Conservation (phyloP, 495 filamentous ascomycete genomes). For the Aspergillus indologenus region DNA sequence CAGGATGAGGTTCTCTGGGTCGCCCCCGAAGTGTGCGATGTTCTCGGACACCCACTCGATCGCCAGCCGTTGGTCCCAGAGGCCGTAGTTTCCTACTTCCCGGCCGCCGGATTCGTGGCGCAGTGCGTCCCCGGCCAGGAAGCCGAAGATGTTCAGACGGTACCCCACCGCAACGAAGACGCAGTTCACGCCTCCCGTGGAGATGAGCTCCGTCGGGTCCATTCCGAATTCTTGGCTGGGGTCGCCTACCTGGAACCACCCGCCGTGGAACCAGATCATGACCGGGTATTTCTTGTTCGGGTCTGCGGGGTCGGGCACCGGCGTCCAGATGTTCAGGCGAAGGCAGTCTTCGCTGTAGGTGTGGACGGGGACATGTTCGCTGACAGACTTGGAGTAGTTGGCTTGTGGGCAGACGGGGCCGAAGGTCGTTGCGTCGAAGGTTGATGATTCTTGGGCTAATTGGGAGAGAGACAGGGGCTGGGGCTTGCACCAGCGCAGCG, state of each 20-base stretch:
- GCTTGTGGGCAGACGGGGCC: slow-evolving; percentile 47
- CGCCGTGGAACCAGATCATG: slow-evolving; percentile 52
- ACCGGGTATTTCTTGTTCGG: slow-evolving; percentile 48
- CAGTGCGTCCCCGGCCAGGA: slow-evolving; percentile 47
- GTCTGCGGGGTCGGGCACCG: slow-evolving; percentile 21
- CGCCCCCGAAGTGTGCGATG: slow-evolving; percentile 54
- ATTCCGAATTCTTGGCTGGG: slow-evolving; percentile 32
- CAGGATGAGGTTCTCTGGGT: slow-evolving; percentile 56
- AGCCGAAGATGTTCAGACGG: slow-evolving; percentile 59
- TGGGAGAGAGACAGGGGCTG: slow-evolving; percentile 36
- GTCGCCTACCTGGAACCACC: slow-evolving; percentile 48
- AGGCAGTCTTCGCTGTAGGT: slow-evolving; percentile 45
- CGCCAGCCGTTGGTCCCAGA: slow-evolving; percentile 57
- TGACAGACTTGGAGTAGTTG: slow-evolving; percentile 21
- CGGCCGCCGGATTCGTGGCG: slow-evolving; percentile 40
- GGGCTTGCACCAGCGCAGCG: slow-evolving; percentile 41
- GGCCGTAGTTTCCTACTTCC: slow-evolving; percentile 55
- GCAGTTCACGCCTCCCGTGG: slow-evolving; percentile 43
- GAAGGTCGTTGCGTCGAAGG: slow-evolving; percentile 39
- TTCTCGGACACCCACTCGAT: slow-evolving; percentile 60
- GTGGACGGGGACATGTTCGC: slow-evolving; percentile 19
- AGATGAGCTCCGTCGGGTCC: slow-evolving; percentile 48
- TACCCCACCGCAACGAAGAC: slow-evolving; percentile 60
- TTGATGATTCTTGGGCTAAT: slow-evolving; percentile 22
- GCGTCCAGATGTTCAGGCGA: slow-evolving; percentile 43